phyloP scores from a whole-genome alignment of 2,329 filamentous ascomycete species.

The Cadophora luteo-olivacea region DNA sequence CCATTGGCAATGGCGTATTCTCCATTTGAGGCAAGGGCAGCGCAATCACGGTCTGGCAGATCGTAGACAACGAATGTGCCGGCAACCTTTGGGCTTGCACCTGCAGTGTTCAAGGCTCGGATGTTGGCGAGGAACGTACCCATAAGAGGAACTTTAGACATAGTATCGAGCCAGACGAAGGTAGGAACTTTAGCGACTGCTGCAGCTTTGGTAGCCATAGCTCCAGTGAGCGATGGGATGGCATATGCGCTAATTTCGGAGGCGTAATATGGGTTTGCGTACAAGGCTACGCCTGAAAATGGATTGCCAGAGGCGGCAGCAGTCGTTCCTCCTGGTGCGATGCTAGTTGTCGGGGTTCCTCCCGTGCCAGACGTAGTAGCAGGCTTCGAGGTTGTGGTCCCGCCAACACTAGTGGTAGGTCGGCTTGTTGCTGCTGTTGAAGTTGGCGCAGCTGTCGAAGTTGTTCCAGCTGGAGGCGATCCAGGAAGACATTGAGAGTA shows the following conservation, averaged over 20 bases:
- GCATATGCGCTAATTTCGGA: slow-evolving; percentile 60
- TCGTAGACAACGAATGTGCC: slow-evolving; percentile 67
- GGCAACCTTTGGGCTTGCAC: slow-evolving; percentile 53
- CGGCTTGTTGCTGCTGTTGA: neutral
- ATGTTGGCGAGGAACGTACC: slow-evolving; percentile 55
- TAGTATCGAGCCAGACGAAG: slow-evolving; percentile 59
- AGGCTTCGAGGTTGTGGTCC: slow-evolving; percentile 11
- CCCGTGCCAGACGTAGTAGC: slow-evolving; percentile 4
- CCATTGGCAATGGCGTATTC: slow-evolving; percentile 61
- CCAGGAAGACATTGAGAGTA: slow-evolving; percentile 44
- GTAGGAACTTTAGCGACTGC: slow-evolving; percentile 57
- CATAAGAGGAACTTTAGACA: slow-evolving; percentile 56
- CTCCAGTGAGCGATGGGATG: slow-evolving; percentile 65
- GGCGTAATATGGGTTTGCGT: slow-evolving; percentile 58
- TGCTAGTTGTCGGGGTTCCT: slow-evolving; percentile 8
- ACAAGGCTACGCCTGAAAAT: slow-evolving; percentile 56
- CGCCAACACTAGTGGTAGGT: neutral
- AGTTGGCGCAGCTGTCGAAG: slow-evolving; percentile 26
- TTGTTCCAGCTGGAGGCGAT: slow-evolving; percentile 29
- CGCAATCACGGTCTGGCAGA: slow-evolving; percentile 68
- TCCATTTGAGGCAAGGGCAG: slow-evolving; percentile 67
- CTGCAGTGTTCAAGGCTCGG: slow-evolving; percentile 52
- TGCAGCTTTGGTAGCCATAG: slow-evolving; percentile 56
- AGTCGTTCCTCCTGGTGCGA: slow-evolving; percentile 12
- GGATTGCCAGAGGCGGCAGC: slow-evolving; percentile 52